Percentiles rank a stretch among this genome's conserved stretches.
These are phyloP conservation scores for Boletus rex-veris DNA, from an alignment of 768 basidiomycete genomes.

Conservation along the genomic window DNA sequence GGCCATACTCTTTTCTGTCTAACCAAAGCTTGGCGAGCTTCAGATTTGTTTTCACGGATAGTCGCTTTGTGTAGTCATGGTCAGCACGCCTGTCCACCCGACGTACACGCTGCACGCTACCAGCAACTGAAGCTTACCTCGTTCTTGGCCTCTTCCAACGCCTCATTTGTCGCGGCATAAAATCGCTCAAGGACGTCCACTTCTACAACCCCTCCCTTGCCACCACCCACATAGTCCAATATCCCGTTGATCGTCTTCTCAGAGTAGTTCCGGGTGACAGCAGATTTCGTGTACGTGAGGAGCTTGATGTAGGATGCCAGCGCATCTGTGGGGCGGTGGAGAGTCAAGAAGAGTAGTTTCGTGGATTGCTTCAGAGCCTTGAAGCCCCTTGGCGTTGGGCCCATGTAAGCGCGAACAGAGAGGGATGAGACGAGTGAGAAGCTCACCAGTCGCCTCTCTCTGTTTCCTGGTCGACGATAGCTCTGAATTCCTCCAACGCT, in stretches of 20 bases:
- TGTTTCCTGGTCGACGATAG: conserved; percentile 87
- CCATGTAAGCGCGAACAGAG: not conserved
- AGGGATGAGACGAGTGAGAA: not conserved
- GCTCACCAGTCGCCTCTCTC: conserved; percentile 91
- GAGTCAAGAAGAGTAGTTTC: conserved; percentile 81
- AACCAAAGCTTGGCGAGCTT: conserved; percentile 98
- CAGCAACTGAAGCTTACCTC: conserved; percentile 54
- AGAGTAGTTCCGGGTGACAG: conserved; percentile 92
- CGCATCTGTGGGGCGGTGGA: conserved; percentile 80
- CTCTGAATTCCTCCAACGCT: conserved; percentile 84
- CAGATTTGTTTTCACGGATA: conserved; percentile 93
- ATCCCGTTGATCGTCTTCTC: conserved; percentile 99
- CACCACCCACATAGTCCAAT: conserved; percentile 94
- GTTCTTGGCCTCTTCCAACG: conserved; percentile 91
- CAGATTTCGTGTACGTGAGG: conserved; percentile 91
- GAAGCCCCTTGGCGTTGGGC: conserved; percentile 72
- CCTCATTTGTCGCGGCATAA: conserved; percentile 89
- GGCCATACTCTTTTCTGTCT: conserved; percentile 85
- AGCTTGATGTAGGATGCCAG: conserved; percentile 82
- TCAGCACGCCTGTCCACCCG: not conserved
- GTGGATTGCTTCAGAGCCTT: conserved; percentile 98
- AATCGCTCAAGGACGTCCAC: conserved; percentile 91
- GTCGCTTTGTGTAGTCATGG: conserved; percentile 48
- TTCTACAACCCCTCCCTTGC: conserved; percentile 71
- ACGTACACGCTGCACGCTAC: not conserved